Percentiles rank a stretch among this genome's conserved stretches.
Conservation (phyloP, 352 stramenopile species). For the Globisporangium uncinulatum region DNA sequence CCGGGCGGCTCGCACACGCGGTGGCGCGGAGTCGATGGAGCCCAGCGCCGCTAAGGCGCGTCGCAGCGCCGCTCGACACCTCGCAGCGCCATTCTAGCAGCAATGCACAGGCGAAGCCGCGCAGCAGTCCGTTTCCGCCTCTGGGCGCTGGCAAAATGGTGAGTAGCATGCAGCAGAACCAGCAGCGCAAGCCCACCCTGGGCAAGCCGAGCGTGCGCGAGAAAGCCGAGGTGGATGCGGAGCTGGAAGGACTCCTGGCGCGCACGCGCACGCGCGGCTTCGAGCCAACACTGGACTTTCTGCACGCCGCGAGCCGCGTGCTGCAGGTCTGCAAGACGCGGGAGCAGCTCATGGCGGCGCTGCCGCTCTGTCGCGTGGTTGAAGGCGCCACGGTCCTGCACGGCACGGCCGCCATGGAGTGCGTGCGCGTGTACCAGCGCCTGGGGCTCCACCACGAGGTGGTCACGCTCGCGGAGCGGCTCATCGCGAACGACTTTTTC, state of each 20-base stretch:
- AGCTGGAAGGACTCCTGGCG: constrained; percentile 38
- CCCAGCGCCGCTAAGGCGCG: too few relatives aligned
- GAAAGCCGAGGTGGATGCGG: constrained; percentile 11
- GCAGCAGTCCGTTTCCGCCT: constrained; percentile 5
- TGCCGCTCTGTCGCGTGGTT: constrained; percentile 56
- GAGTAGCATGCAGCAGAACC: constrained; percentile 4
- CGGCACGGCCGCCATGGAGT: constrained; percentile 43
- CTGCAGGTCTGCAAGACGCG: constrained; percentile 48
- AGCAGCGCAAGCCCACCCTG: not conserved
- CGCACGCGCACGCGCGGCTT: constrained; percentile 27
- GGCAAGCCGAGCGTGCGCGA: constrained; percentile 11
- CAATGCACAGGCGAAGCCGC: constrained; percentile 1
- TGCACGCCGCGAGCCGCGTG: constrained; percentile 30
- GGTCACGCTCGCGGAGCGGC: constrained; percentile 35
- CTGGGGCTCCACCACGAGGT: constrained; percentile 44
- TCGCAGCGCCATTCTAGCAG: not conserved
- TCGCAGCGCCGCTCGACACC: too few relatives aligned
- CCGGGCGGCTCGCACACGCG: too few relatives aligned
- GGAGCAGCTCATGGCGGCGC: constrained; percentile 44
- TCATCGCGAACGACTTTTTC: constrained; percentile 63
- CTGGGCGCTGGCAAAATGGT: constrained; percentile 12
- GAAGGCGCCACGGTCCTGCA: constrained; percentile 27
- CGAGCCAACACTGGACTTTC: constrained; percentile 38
- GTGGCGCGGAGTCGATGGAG: too few relatives aligned
- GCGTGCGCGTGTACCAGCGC: constrained; percentile 58